Conservation (phyloP, 2,329 filamentous ascomycete species). For the Paraconiothyrium brasiliense region DNA sequence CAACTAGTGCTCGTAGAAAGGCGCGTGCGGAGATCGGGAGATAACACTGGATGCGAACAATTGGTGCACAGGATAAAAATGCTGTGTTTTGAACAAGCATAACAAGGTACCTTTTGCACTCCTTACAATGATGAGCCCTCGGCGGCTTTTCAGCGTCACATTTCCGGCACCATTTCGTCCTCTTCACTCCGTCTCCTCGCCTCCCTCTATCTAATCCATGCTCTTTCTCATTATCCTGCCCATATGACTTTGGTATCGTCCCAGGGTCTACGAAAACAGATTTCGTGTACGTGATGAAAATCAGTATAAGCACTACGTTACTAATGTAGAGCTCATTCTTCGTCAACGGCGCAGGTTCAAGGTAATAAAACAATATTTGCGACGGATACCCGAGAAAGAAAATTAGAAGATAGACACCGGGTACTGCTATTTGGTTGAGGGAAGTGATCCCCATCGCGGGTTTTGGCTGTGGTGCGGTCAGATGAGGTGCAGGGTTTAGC, state of each 20-base stretch:
- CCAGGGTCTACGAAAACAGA: constrained; percentile 69
- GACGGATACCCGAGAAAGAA: constrained; percentile 75
- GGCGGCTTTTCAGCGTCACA: constrained; percentile 79
- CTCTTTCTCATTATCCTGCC: constrained; percentile 22
- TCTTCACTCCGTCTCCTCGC: constrained; percentile 30
- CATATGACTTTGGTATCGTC: constrained; percentile 54
- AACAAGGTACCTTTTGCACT: constrained; percentile 66
- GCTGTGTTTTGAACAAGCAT: background rate
- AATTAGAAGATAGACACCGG: constrained; percentile 72
- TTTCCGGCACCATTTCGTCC: constrained; percentile 75
- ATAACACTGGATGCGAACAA: background rate
- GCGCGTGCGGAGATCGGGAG: background rate
- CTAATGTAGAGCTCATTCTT: constrained; percentile 67
- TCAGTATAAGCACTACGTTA: constrained; percentile 70
- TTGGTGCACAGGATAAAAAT: background rate
- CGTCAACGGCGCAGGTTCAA: constrained; percentile 68
- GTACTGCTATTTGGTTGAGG: constrained; percentile 66
- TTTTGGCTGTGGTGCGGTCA: background rate
- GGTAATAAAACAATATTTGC: constrained; percentile 72
- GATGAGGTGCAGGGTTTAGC: constrained; percentile 17
- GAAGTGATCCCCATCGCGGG: constrained; percentile 35
- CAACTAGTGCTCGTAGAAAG: background rate
- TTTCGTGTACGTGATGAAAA: constrained; percentile 76
- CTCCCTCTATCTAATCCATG: constrained; percentile 14
- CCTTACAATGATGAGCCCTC: constrained; percentile 82